These are phyloP conservation scores for Colletotrichum echinochloae DNA, from an alignment of 2,329 filamentous ascomycete genomes.

Conservation along the genomic window DNA sequence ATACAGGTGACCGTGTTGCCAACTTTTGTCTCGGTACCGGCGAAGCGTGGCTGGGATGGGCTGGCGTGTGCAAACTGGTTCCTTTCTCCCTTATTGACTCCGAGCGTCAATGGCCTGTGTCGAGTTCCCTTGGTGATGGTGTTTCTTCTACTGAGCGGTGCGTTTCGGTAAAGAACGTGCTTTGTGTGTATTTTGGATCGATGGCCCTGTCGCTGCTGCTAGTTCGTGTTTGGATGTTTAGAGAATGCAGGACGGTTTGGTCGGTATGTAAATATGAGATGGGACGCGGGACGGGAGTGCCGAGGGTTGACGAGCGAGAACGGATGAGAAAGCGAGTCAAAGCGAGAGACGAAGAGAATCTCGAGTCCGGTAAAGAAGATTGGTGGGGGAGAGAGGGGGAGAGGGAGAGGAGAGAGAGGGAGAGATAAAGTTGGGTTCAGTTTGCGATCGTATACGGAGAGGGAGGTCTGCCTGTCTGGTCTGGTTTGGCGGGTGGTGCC, in stretches of 20 bases:
- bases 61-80: conserved; percentile 24
- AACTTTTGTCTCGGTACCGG: conserved; percentile 34
- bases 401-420: no score
- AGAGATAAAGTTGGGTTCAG: neutral
- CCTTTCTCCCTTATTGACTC: conserved; percentile 22
- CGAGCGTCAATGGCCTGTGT: neutral
- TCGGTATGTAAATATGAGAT: conserved; percentile 7
- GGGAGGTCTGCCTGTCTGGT: neutral
- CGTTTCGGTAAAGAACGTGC: conserved; percentile 21
- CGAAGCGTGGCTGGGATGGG: conserved; percentile 27
- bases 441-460: conserved; percentile 1
- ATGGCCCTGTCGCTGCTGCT: conserved; percentile 31
- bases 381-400: no score
- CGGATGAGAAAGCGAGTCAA: neutral
- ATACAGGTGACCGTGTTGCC: conserved; percentile 26
- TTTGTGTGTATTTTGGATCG: neutral
- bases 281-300: neutral
- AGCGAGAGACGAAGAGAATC: conserved; percentile 10
- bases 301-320: conserved; percentile 2
- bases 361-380: neutral
- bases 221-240: conserved; percentile 7
- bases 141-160: conserved; percentile 15
- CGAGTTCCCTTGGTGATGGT: conserved; percentile 9
- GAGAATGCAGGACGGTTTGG: conserved; percentile 14
- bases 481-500: neutral